Evolutionary conservation across 768 basidiomycete genomes (phyloP), one percentile per base, ranked within the genome.

Genomic region (Bullera alba): DNA sequence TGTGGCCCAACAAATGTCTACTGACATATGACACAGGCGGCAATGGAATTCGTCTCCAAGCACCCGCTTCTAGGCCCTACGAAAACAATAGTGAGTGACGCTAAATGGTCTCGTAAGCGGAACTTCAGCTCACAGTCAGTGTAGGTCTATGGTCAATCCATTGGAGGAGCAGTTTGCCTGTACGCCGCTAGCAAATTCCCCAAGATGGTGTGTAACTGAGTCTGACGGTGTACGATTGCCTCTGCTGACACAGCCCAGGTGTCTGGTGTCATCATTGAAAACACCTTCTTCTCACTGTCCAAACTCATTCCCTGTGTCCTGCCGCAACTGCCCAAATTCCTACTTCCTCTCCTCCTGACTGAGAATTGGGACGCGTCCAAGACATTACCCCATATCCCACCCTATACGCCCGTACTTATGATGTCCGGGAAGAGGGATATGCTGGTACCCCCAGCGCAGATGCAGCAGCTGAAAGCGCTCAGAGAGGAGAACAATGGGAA

Each of bases 161-260:
- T 75, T 2, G 93, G 93, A 15, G 93, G 93, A 27, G 92, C 91
- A 0, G 91, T 96, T 3, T 79, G 86, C 12, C 85, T 96, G 41
- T 85, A 91, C 72, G 82, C 93, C 17, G 86, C 87, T 0, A 83
- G 83, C 54, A 77, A 79, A 25, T 92, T 91, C 67, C 79, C 84
- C 0, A 71, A 79, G 17, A 80, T 83, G 62, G 87, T 84, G 52
- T 30, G 74, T 69, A 27, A 19, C 21, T n/a, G 10, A 34, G 34
- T 27, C 29, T 48, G 48, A 32, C 50, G 29, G 14, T 22, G 28
- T 4, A 10, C 35, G 23, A 30, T 34, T 17, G 15, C 4, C 22
- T 34, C 1, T 43, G 17, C 8, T 26, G 17, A 35, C 44, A 35
- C 14, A 14, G 16, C 2, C 23, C 56, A 88, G 85, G 81, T 93